A percentile compares a stretch with the other conserved stretches of the same genome.
Conservation (phyloP, 23 red algal species). For the Porphyridium purpureum region DNA sequence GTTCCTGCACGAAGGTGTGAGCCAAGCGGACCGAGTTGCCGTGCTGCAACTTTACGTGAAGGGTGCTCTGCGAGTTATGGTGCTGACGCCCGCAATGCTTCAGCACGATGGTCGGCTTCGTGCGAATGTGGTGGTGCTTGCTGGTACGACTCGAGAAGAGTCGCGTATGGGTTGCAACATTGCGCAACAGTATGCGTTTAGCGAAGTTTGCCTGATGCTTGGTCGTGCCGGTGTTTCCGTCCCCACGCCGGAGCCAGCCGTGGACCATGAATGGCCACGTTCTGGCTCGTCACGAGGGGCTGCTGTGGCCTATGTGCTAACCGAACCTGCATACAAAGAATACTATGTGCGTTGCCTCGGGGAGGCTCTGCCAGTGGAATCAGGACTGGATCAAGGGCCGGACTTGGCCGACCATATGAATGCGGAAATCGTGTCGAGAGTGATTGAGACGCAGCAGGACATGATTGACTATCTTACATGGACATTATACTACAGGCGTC, state of each 20-base stretch:
- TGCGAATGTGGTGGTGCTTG: too few species aligned
- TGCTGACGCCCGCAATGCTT: slow-evolving; percentile 13
- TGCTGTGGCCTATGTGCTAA: slow-evolving; percentile 31
- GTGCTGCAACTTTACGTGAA: slow-evolving; percentile 25
- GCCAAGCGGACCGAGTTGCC: slow-evolving; percentile 3
- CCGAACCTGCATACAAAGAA: slow-evolving; percentile 28
- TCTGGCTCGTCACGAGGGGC: too few species aligned
- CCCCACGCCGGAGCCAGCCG: too few species aligned
- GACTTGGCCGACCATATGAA: slow-evolving; percentile 64
- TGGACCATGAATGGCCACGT: too few species aligned
- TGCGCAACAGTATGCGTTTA: background rate
- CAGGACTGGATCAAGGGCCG: slow-evolving; percentile 24
- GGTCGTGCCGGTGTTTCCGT: too few species aligned
- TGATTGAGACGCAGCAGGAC: slow-evolving; percentile 72
- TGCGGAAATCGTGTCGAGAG: slow-evolving; percentile 54
- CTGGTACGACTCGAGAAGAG: too few species aligned
- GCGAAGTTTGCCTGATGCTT: background rate
- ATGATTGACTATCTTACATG: slow-evolving; percentile 81
- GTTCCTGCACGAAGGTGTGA: slow-evolving; percentile 30
- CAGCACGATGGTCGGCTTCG: too few species aligned
- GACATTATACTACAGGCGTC: slow-evolving; percentile 78
- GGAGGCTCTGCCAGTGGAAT: slow-evolving; percentile 65
- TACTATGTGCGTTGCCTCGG: slow-evolving; percentile 20
- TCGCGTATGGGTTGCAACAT: too few species aligned
- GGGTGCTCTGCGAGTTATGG: slow-evolving; percentile 28